Base-by-base conservation (phyloP, 2,329 filamentous ascomycete genomes). In the Beauveria pseudobassiana region DNA sequence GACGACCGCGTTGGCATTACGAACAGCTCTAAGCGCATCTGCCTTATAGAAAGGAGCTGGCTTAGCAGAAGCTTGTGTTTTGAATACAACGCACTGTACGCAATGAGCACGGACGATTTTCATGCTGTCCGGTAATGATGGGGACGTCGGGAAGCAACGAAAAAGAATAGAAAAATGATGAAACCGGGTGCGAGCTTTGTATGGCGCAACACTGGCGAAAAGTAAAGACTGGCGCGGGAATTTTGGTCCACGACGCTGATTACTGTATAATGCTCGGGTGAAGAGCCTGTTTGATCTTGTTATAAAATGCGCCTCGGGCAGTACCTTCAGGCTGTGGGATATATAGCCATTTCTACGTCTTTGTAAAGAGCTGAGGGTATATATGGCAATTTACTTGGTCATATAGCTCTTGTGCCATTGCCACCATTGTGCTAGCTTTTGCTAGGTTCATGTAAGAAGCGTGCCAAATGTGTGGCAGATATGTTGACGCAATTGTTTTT, bases 31-130 rank as follows among this genome's bases (percentile, higher is more conserved):
- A 9, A 12, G 38, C 24, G 22, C 48, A 24, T 59, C 22, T 49
- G 24, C 43, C 48, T 59, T 26, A n/a, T 18, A 51, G 14, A 28
- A 56, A 5, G 38, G 16, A 26, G 49, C n/a, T 26, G 28, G 58
- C 58, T 46, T 48, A 48, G 49, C 28, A 40, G 40, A 53, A 46
- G 49, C 48, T 54, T 40, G 58, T 54, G 58, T 60, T 54, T 60
- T 60, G 58, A 54, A 60, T 54, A 60, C 57, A 40, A 48, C 40
- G 38, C 58, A 54, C 49, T 28, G 40, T 60, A 54, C 58, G 26
- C 58, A 38, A 53, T n/a, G 50, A 40, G 20, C n/a, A 49, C 26
- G 20, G 58, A 54, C 12, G 26, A 38, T 16, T 45, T 12, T 46
- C 22, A 16, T 12, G 24, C 50, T 53, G 50, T 48, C 50, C 42